phyloP scores from a whole-genome alignment of 257 asterid species.

The Solanum dulcamara region DNA sequence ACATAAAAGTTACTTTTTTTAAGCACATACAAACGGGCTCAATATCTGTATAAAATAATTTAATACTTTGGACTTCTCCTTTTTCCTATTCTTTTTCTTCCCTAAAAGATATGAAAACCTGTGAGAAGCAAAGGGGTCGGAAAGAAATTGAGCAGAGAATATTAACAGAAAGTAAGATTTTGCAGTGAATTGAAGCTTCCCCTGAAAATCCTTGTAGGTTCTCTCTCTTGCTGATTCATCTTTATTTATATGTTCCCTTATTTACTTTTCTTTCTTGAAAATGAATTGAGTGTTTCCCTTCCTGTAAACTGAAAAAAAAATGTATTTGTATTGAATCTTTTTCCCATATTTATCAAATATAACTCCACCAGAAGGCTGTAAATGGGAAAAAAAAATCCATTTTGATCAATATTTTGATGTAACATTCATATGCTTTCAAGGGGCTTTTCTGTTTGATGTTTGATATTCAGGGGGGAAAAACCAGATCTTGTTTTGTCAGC shows the following conservation, averaged over 20 bases:
- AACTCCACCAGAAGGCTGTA: background rate
- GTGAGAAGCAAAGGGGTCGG: background rate
- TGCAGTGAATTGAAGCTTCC: background rate
- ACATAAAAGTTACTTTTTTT: no score
- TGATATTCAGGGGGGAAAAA: conserved; percentile 21
- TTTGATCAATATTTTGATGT: background rate
- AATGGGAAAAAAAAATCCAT: background rate
- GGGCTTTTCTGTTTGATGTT: background rate
- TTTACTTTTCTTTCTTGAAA: background rate
- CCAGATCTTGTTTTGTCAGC: background rate
- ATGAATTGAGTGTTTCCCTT: background rate
- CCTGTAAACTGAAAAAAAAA: background rate
- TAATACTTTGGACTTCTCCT: background rate
- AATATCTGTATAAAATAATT: no score
- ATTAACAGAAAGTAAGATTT: background rate
- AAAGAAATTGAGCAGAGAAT: background rate
- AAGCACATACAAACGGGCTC: no score
- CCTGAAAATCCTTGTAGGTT: background rate
- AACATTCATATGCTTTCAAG: background rate
- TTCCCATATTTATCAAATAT: background rate
- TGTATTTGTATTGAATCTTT: background rate
- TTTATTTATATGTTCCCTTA: background rate
- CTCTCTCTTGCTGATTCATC: background rate
- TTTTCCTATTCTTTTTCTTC: background rate
- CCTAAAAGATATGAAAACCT: background rate